Conservation (phyloP, 2,329 filamentous ascomycete genomes). For the Penicillium sp. region DNA sequence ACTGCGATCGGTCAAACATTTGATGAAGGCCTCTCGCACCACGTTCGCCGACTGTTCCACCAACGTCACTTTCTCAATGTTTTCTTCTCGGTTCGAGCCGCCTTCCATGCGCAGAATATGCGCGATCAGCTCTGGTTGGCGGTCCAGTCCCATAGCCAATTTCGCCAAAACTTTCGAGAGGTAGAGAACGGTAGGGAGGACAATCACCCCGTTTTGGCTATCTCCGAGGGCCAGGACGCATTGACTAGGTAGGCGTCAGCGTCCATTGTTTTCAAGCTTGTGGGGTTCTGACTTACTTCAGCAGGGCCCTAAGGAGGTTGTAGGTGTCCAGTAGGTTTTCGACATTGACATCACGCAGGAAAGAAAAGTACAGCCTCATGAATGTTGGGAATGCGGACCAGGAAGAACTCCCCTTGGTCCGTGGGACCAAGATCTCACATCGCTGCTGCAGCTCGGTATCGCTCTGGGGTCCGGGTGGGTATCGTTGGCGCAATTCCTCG, state of each 20-base stretch:
- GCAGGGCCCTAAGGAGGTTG: conserved; percentile 68
- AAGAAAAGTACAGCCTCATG: conserved; percentile 76
- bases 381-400: conserved; percentile 80
- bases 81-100: conserved; percentile 55
- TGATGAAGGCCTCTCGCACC: conserved; percentile 86
- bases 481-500: conserved; percentile 63
- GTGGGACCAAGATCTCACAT: conserved; percentile 64
- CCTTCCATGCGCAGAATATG: conserved; percentile 53
- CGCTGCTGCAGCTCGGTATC: conserved; percentile 58
- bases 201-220: conserved; percentile 73
- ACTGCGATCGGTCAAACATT: conserved; percentile 79
- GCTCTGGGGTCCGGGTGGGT: conserved; percentile 49
- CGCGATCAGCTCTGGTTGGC: conserved; percentile 72
- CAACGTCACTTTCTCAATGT: conserved; percentile 71
- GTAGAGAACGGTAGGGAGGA: conserved; percentile 80
- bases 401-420: conserved; percentile 63
- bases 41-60: conserved; percentile 87
- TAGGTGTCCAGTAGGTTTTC: conserved; percentile 75
- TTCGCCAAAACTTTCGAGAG: conserved; percentile 77
- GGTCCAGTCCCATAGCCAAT: conserved; percentile 81
- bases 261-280: background rate
- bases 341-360: conserved; percentile 77
- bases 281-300: conserved; percentile 62
- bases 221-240: conserved; percentile 81
- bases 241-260: conserved; percentile 54